A percentile compares a stretch with the other conserved stretches of the same genome.
Conservation (phyloP, 1,284 basidiomycete genomes). For the Tilletia caries region DNA sequence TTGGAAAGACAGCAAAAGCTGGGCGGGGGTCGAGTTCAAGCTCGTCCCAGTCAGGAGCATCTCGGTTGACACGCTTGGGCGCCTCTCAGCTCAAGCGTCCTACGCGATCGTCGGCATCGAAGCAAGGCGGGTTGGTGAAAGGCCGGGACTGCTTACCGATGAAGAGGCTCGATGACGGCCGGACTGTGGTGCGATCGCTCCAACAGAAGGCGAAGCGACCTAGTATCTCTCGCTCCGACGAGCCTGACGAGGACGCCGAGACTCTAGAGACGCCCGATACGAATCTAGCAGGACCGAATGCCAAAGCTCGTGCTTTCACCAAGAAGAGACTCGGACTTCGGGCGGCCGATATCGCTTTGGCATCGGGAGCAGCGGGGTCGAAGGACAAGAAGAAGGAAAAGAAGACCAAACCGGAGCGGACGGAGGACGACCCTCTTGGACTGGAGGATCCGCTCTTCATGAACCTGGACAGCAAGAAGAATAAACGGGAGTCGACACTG, state of each 20-base stretch:
- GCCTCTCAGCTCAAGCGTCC: neutral
- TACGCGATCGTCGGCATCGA: neutral
- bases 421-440: slow-evolving; percentile 10
- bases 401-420: neutral
- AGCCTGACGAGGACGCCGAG: neutral
- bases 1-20: neutral
- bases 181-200: neutral
- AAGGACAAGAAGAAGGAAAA: slow-evolving; percentile 10
- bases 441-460: slow-evolving; percentile 7
- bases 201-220: neutral
- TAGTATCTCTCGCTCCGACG: neutral
- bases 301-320: slow-evolving; percentile 4
- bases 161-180: neutral
- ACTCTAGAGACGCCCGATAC: neutral
- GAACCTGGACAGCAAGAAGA: neutral
- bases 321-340: slow-evolving; percentile 3
- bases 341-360: neutral
- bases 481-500: slow-evolving; percentile 1
- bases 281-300: slow-evolving; percentile 1
- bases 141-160: neutral
- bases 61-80: neutral
- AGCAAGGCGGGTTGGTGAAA: neutral
- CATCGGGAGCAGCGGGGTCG: neutral
- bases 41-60: too few relatives aligned
- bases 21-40: neutral